Evolutionary conservation across 2,329 filamentous ascomycete genomes (phyloP).

Genomic region (Botrytis galanthina): DNA sequence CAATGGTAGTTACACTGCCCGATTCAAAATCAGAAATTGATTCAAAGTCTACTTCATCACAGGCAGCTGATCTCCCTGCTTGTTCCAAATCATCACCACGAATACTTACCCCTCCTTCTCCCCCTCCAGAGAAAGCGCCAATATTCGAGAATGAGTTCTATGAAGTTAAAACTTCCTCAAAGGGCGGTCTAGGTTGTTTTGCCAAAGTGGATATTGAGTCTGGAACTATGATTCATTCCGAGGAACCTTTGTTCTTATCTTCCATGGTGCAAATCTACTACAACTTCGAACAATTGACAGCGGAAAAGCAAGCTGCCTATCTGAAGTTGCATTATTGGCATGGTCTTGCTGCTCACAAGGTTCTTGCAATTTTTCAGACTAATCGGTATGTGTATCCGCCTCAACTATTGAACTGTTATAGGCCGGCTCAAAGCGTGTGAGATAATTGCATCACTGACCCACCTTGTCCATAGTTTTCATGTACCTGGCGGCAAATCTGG

Average conservation of each 20-base stretch:
- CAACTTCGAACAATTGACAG: constrained; percentile 27
- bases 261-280: constrained; percentile 23
- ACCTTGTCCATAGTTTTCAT: background rate
- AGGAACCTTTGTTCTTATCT: constrained; percentile 33
- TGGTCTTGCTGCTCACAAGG: constrained; percentile 19
- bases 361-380: constrained; percentile 34
- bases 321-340: constrained; percentile 26
- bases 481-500: background rate
- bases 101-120: background rate
- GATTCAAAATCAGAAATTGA: background rate
- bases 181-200: constrained; percentile 37
- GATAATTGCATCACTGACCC: background rate
- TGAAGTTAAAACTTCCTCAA: constrained; percentile 32
- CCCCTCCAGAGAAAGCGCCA: background rate
- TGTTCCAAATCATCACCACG: background rate
- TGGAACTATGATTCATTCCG: constrained; percentile 31
- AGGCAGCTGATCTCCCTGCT: background rate
- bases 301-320: constrained; percentile 29
- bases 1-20: background rate
- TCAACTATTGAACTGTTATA: too few species aligned
- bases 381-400: constrained; percentile 32
- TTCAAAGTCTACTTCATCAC: background rate
- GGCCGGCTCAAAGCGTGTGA: background rate
- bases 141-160: constrained; percentile 33
- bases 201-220: constrained; percentile 32